These are phyloP conservation scores for Cladosporium velox DNA, from an alignment of 2,329 filamentous ascomycete species.

Conservation along the genomic window DNA sequence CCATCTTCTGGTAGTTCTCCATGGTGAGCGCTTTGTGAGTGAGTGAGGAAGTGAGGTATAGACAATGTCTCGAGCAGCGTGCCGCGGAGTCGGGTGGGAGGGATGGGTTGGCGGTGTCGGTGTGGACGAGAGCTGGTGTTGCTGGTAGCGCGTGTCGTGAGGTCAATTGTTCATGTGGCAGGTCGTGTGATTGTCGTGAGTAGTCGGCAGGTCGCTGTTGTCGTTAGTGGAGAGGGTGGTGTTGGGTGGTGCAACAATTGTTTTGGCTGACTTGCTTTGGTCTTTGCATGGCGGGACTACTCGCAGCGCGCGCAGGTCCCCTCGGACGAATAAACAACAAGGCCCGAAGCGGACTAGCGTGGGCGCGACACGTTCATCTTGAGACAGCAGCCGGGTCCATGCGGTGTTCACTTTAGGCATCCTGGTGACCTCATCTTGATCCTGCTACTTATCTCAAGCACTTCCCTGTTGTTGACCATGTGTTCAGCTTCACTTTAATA, in stretches of 20 bases:
- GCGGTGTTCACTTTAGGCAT: conserved; percentile 3
- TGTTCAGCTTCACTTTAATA: background rate
- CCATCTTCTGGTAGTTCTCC: conserved; percentile 96
- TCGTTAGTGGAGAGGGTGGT: background rate
- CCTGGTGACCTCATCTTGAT: background rate
- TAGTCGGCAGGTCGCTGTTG: background rate
- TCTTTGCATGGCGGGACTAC: background rate
- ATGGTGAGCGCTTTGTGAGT: conserved; percentile 51
- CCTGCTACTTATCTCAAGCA: background rate
- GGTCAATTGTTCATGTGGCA: background rate
- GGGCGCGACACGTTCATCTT: background rate
- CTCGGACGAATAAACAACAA: conserved; percentile 3
- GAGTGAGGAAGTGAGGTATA: background rate
- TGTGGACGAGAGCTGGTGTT: background rate
- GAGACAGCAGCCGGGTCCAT: background rate
- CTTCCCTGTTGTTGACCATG: background rate
- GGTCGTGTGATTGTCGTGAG: background rate
- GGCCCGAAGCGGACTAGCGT: background rate
- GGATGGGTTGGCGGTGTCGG: conserved; percentile 2
- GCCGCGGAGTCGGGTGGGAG: conserved; percentile 6
- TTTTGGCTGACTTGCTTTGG: background rate
- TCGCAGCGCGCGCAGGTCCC: background rate
- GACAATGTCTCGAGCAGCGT: background rate
- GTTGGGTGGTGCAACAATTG: background rate
- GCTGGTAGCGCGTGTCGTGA: background rate